Evolutionary conservation across 1,284 basidiomycete species (phyloP).

Genomic region (Xanthoconium separans): DNA sequence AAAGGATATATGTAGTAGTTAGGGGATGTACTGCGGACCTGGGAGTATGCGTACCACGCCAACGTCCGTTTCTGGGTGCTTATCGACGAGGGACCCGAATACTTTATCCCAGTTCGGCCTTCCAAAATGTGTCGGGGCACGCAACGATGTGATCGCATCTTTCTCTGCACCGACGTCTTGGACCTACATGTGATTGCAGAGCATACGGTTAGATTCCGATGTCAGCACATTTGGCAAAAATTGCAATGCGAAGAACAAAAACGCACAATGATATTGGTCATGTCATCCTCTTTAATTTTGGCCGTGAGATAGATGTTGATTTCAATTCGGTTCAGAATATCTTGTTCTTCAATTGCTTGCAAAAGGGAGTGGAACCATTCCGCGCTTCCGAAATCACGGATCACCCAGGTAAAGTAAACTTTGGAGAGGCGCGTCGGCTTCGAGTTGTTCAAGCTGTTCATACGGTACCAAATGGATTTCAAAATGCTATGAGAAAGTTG

Average conservation of each 20-base stretch:
- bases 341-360: slow-evolving; percentile 89
- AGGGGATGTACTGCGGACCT: not conserved
- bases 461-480: slow-evolving; percentile 93
- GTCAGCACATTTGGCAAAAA: slow-evolving; percentile 4
- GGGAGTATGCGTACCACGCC: slow-evolving; percentile 59
- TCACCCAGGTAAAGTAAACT: slow-evolving; percentile 88
- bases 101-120: slow-evolving; percentile 90
- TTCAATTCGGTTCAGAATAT: slow-evolving; percentile 78
- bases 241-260: slow-evolving; percentile 21
- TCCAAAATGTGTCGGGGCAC: slow-evolving; percentile 91
- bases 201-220: not conserved
- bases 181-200: slow-evolving; percentile 39
- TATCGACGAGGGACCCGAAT: slow-evolving; percentile 72
- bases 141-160: slow-evolving; percentile 81
- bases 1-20: not conserved
- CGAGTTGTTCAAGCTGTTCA: slow-evolving; percentile 76
- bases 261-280: slow-evolving; percentile 83
- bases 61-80: slow-evolving; percentile 82
- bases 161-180: slow-evolving; percentile 87
- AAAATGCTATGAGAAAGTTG: slow-evolving; percentile 54
- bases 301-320: slow-evolving; percentile 91
- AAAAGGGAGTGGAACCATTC: slow-evolving; percentile 95
- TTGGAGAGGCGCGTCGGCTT: slow-evolving; percentile 78
- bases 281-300: slow-evolving; percentile 83
- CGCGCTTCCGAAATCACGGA: slow-evolving; percentile 81